These are phyloP conservation scores for Rutidosis leptorrhynchoides DNA, from an alignment of 129 eudicot species.

Conservation along the genomic window DNA sequence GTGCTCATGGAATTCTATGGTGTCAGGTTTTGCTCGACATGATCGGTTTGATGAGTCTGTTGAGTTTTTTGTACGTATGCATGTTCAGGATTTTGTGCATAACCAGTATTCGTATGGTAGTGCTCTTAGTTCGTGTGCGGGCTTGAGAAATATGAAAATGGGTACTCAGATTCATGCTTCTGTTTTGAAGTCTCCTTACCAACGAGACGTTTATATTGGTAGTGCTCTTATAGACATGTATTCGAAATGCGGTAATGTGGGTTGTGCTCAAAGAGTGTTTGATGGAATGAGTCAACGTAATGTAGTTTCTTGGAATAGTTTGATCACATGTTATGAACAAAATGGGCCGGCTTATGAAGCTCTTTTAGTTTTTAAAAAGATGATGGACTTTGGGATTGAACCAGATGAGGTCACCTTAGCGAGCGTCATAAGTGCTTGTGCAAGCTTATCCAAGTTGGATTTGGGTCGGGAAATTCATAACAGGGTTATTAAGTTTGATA, in stretches of 20 bases:
- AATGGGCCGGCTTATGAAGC: conserved; percentile 41
- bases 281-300: conserved; percentile 31
- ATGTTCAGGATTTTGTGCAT: conserved; percentile 29
- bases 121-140: conserved; percentile 43
- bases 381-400: conserved; percentile 27
- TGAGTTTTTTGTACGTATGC: conserved; percentile 40
- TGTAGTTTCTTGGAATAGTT: conserved; percentile 41
- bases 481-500: conserved; percentile 30
- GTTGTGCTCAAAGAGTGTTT: conserved; percentile 36
- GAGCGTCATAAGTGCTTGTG: conserved; percentile 38
- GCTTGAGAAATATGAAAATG: conserved; percentile 29
- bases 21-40: conserved; percentile 38
- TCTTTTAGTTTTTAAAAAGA: conserved; percentile 25
- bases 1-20: conserved; percentile 47
- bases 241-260: conserved; percentile 39
- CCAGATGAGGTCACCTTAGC: conserved; percentile 43
- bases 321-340: conserved; percentile 41
- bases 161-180: conserved; percentile 41
- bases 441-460: conserved; percentile 30
- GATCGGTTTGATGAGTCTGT: conserved; percentile 27
- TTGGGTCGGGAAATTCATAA: conserved; percentile 33
- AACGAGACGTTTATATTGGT: conserved; percentile 36
- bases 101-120: conserved; percentile 39
- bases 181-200: conserved; percentile 32
- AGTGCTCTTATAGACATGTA: conserved; percentile 45